Percentiles rank a stretch among this genome's conserved stretches.
phyloP scores from a whole-genome alignment of 2,329 filamentous ascomycete species.

The Bipolaris oryzae region DNA sequence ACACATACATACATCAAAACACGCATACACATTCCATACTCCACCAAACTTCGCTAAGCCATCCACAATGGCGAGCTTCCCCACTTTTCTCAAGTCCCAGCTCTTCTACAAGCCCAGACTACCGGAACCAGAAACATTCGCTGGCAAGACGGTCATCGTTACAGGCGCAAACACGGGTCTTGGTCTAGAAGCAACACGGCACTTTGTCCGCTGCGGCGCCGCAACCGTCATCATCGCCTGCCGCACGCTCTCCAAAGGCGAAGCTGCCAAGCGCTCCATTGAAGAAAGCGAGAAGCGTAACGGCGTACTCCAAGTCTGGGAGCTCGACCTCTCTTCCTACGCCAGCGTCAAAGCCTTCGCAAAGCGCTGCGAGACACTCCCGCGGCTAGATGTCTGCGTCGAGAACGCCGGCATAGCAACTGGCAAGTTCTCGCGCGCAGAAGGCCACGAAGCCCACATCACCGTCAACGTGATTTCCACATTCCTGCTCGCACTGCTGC shows the following conservation, averaged over 20 bases:
- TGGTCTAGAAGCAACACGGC: constrained; percentile 1
- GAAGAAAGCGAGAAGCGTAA: constrained; percentile 36
- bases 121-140: neutral
- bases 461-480: constrained; percentile 47
- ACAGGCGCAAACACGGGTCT: constrained; percentile 10
- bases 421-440: constrained; percentile 25
- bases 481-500: constrained; percentile 34
- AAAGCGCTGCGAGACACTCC: constrained; percentile 20
- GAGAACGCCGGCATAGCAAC: constrained; percentile 45
- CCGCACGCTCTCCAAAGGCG: constrained; percentile 49
- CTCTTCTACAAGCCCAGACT: constrained; percentile 7
- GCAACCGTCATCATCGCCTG: constrained; percentile 51
- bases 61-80: constrained; percentile 6
- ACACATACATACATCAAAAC: no score
- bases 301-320: constrained; percentile 52
- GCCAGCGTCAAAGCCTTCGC: constrained; percentile 45
- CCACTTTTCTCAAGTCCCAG: constrained; percentile 6
- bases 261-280: constrained; percentile 49
- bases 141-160: constrained; percentile 7
- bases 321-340: constrained; percentile 50
- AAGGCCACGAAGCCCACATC: constrained; percentile 33
- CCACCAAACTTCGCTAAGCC: neutral
- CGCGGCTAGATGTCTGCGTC: constrained; percentile 39
- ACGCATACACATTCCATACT: no score
- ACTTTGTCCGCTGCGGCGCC: constrained; percentile 41